Evolutionary conservation across 2,329 filamentous ascomycete genomes (phyloP), one percentile per base, ranked within the genome.

Genomic region (Ceratocystis harringtonii): DNA sequence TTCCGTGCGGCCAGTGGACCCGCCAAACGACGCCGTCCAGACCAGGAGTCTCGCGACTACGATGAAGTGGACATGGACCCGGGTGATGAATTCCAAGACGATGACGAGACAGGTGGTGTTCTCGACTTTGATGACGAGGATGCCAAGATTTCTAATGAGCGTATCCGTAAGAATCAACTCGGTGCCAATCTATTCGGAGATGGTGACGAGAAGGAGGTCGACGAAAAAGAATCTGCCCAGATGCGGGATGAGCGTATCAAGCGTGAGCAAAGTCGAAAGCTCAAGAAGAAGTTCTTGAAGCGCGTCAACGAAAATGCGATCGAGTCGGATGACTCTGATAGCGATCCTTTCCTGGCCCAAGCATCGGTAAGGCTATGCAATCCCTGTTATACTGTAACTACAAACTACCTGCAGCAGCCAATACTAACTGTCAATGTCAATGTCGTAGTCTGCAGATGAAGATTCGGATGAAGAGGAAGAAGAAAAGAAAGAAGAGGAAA

Each of bases 251-350:
- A 87, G 69, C 81, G 89, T 66, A 80, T 84, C 68, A 79, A 84
- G 68, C 88, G 85, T 73, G 83, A 84, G 68, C 81, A 88, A 66
- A 88, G 90, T 68, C 95, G 92, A 74, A 80, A 83, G 58, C 81
- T 91, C 4, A 85, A 88, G 67, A 95, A 95, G 75, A 85, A 88
- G 10, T 80, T 97, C 10, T 85, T 87, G 70, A 92, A 89, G 76
- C 83, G 89, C 63, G 94, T 96, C 75, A 88, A 90, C 74, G 89
- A 95, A 70, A 86, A 85, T 69, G 88, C 94, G 68, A 96, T 96
- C 72, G 89, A 89, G 71, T 88, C 85, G 69, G 89, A 90, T 58
- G 73, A 79, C 19, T 79, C 78, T 5, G 76, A 79, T 65, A 76
- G 75, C 10, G 78, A 75, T 68, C 72, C 75, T 36, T 75, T 76